phyloP scores from a whole-genome alignment of 805 yeast genomes.

The Cephaloascus albidus region DNA sequence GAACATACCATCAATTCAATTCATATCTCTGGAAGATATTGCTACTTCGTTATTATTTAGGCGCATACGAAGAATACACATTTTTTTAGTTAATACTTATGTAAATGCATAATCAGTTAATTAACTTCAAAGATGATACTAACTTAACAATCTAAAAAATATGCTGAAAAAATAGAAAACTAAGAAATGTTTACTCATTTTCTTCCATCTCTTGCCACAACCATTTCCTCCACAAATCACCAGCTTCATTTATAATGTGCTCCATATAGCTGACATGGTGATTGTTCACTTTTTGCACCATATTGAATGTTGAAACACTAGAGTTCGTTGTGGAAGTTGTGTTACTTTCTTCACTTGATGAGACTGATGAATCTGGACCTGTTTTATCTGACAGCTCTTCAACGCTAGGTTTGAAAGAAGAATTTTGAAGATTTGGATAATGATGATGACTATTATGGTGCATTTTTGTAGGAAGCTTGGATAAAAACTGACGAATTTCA shows the following conservation, averaged over 20 bases:
- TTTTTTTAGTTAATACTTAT: too few species aligned
- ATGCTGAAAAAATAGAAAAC: too few species aligned
- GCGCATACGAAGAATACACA: too few species aligned
- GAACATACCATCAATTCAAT: too few species aligned
- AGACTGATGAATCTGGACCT: not conserved
- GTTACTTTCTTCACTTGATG: not conserved
- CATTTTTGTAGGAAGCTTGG: slow-evolving; percentile 41
- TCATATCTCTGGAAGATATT: too few species aligned
- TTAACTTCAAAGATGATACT: too few species aligned
- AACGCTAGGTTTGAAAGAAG: not conserved
- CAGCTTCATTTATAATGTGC: slow-evolving; percentile 66
- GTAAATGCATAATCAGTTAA: too few species aligned
- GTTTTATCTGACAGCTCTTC: not conserved
- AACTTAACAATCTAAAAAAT: too few species aligned
- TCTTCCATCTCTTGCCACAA: slow-evolving; percentile 53
- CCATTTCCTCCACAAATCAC: slow-evolving; percentile 85
- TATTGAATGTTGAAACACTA: not conserved
- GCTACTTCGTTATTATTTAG: too few species aligned
- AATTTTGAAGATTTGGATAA: slow-evolving; percentile 2
- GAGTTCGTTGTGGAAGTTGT: not conserved
- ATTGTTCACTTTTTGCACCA: not conserved
- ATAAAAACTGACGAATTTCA: slow-evolving; percentile 74
- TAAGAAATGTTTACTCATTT: slow-evolving; percentile 30
- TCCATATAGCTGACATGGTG: slow-evolving; percentile 54
- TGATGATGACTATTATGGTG: slow-evolving; percentile 1